These are phyloP conservation scores for Brettanomyces naardenensis DNA, from an alignment of 805 yeast genomes.

Conservation along the genomic window DNA sequence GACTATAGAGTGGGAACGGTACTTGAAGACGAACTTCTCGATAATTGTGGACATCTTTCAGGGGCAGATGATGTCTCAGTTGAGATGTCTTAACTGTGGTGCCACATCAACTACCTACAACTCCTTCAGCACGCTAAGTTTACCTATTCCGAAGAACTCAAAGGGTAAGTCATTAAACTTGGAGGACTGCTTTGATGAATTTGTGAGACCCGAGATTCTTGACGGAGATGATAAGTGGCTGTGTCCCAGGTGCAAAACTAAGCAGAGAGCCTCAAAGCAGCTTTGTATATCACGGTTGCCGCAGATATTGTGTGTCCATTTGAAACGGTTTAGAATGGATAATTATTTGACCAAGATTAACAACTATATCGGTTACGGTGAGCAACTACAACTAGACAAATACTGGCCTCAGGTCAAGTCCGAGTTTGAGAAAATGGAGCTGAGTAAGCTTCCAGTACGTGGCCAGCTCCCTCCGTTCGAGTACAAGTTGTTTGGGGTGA, in stretches of 20 bases:
- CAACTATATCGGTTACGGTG: slow-evolving; percentile 61
- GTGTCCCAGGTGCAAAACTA: slow-evolving; percentile 67
- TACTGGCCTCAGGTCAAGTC: slow-evolving; percentile 58
- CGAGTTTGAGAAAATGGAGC: slow-evolving; percentile 34
- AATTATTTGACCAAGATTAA: slow-evolving; percentile 50
- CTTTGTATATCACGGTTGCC: slow-evolving; percentile 75
- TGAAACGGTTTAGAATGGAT: slow-evolving; percentile 67
- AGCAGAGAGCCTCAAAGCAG: slow-evolving; percentile 58
- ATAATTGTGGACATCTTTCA: slow-evolving; percentile 75
- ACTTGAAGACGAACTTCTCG: slow-evolving; percentile 70
- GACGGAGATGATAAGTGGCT: slow-evolving; percentile 79
- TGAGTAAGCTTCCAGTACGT: slow-evolving; percentile 48
- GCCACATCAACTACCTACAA: slow-evolving; percentile 80
- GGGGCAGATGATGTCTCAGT: slow-evolving; percentile 80
- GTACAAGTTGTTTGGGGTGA: slow-evolving; percentile 72
- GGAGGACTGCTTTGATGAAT: slow-evolving; percentile 66
- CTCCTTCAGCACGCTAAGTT: slow-evolving; percentile 68
- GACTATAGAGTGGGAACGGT: slow-evolving; percentile 87
- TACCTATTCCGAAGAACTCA: slow-evolving; percentile 59
- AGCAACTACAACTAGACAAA: slow-evolving; percentile 42
- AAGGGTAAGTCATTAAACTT: slow-evolving; percentile 25
- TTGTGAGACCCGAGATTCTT: slow-evolving; percentile 64
- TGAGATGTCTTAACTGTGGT: slow-evolving; percentile 65
- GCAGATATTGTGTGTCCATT: slow-evolving; percentile 67
- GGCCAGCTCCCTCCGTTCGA: slow-evolving; percentile 77